These are phyloP conservation scores for Tephrocybe rancida DNA, from an alignment of 768 basidiomycete genomes.

Conservation along the genomic window DNA sequence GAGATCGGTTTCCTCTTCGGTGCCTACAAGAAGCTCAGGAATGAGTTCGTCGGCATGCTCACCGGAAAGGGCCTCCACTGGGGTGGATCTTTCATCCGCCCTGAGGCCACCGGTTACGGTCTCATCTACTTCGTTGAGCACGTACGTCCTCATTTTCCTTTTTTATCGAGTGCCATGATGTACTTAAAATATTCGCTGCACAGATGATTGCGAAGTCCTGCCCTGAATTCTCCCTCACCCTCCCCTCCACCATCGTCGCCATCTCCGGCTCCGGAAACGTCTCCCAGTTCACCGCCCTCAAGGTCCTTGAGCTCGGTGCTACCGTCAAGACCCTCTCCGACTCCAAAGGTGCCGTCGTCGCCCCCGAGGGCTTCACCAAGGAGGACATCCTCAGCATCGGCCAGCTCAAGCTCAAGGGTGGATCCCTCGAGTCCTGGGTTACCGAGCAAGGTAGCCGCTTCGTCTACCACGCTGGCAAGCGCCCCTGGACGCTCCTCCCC, in stretches of 20 bases:
- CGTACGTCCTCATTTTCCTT: slow-evolving; percentile 44
- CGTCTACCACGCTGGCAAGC: slow-evolving; percentile 54
- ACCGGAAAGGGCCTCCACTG: slow-evolving; percentile 72
- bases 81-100: slow-evolving; percentile 75
- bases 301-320: slow-evolving; percentile 76
- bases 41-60: slow-evolving; percentile 71
- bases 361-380: slow-evolving; percentile 58
- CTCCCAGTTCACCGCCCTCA: slow-evolving; percentile 74
- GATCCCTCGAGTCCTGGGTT: slow-evolving; percentile 40
- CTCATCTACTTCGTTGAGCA: slow-evolving; percentile 77
- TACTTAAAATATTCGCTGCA: background rate
- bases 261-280: slow-evolving; percentile 76
- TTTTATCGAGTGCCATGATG: background rate
- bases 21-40: slow-evolving; percentile 73
- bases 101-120: slow-evolving; percentile 75
- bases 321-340: slow-evolving; percentile 74
- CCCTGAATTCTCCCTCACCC: slow-evolving; percentile 55
- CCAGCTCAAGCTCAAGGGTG: slow-evolving; percentile 58
- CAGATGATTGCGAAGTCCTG: slow-evolving; percentile 60
- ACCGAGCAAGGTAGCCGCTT: slow-evolving; percentile 36
- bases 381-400: slow-evolving; percentile 54
- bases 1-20: slow-evolving; percentile 81
- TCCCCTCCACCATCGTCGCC: slow-evolving; percentile 50
- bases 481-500: slow-evolving; percentile 70
- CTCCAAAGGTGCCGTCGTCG: slow-evolving; percentile 70